Conservation (phyloP, 805 yeast genomes). For the Henningerozyma blattae region DNA sequence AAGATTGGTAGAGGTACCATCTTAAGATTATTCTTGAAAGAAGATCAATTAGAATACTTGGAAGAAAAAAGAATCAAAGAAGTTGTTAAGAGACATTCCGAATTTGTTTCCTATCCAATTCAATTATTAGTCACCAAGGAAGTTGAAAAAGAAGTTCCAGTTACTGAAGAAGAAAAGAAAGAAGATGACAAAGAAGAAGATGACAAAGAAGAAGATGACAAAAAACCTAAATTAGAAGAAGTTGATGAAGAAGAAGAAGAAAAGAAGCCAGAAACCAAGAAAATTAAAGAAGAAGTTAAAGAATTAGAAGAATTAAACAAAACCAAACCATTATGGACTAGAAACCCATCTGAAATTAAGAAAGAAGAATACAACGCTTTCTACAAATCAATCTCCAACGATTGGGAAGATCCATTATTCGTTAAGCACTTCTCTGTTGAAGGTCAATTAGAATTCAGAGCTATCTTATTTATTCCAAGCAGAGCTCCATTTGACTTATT, state of each 20-base stretch:
- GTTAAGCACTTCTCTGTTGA: constrained; percentile 99
- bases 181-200: constrained; percentile 25
- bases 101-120: constrained; percentile 97
- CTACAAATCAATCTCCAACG: constrained; percentile 98
- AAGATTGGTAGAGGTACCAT: constrained; percentile 89
- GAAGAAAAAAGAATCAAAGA: constrained; percentile 99
- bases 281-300: constrained; percentile 81
- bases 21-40: constrained; percentile 92
- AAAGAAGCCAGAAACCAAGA: constrained; percentile 70
- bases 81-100: constrained; percentile 98
- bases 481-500: constrained; percentile 99
- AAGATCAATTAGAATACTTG: constrained; percentile 96
- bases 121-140: constrained; percentile 97
- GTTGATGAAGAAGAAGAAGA: constrained; percentile 54
- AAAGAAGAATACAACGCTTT: constrained; percentile 98
- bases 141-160: constrained; percentile 95
- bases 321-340: constrained; percentile 98
- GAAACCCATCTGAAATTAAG: constrained; percentile 94
- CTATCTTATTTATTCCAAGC: constrained; percentile 93
- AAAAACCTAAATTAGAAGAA: constrained; percentile 55
- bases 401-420: constrained; percentile 99
- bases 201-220: constrained; percentile 45
- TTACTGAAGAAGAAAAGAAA: constrained; percentile 41
- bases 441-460: constrained; percentile 99
- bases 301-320: constrained; percentile 98